Percentiles rank a stretch among this genome's conserved stretches.
Evolutionary conservation across 1,284 basidiomycete genomes (phyloP).

Genomic region (Phellinidium pouzarii): DNA sequence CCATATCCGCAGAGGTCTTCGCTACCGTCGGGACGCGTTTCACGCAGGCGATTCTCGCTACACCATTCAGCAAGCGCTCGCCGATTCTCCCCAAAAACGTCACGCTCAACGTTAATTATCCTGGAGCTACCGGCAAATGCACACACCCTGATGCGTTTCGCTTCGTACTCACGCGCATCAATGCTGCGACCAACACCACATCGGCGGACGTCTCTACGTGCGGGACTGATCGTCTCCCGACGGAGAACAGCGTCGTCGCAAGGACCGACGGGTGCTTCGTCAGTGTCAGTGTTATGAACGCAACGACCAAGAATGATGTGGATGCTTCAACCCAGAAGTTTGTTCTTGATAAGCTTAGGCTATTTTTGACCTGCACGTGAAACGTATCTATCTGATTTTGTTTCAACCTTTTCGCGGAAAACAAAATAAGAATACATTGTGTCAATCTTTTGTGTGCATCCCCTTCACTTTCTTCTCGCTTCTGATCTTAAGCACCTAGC

Average conservation of each 20-base stretch:
- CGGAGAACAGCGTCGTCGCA: conserved; percentile 31
- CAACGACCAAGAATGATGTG: conserved; percentile 39
- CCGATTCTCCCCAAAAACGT: conserved; percentile 36
- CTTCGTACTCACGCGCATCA: conserved; percentile 29
- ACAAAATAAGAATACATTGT: too few species aligned
- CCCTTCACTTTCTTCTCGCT: too few species aligned
- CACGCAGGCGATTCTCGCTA: conserved; percentile 32
- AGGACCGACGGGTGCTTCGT: conserved; percentile 35
- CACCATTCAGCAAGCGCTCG: conserved; percentile 15
- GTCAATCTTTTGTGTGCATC: too few species aligned
- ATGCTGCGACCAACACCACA: conserved; percentile 13
- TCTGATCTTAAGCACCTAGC: too few species aligned
- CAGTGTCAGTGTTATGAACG: conserved; percentile 42
- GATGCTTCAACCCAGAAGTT: conserved; percentile 32
- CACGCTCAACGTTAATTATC: conserved; percentile 47
- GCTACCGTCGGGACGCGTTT: conserved; percentile 37
- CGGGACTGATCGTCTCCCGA: conserved; percentile 34
- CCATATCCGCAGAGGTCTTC: conserved; percentile 36
- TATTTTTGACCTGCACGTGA: conserved; percentile 27
- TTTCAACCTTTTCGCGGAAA: too few species aligned
- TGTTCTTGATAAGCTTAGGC: conserved; percentile 33
- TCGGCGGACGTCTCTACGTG: conserved; percentile 32
- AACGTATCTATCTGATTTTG: neutral
- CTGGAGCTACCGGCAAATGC: conserved; percentile 33
- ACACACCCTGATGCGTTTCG: conserved; percentile 31